These are phyloP conservation scores for Kazachstania viticola DNA, from an alignment of 805 yeast species.

Conservation along the genomic window DNA sequence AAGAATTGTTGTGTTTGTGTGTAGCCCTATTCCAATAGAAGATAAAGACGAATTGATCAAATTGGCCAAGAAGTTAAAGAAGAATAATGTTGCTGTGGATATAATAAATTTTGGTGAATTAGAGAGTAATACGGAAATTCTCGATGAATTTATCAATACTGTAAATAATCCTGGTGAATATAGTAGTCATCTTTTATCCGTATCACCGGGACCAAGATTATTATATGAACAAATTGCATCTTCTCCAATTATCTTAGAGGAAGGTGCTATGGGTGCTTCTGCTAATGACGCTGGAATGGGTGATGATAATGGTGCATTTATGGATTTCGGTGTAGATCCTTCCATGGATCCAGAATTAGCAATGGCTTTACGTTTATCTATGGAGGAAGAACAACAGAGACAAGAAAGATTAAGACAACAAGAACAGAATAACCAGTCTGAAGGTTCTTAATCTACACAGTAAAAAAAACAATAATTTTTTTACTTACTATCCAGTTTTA, in stretches of 20 bases:
- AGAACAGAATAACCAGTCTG: conserved; percentile 5
- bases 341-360: conserved; percentile 96
- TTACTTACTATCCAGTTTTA: too few relatives aligned
- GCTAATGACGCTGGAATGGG: conserved; percentile 30
- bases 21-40: conserved; percentile 51
- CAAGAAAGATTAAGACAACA: conserved; percentile 59
- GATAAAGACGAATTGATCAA: conserved; percentile 68
- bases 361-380: conserved; percentile 82
- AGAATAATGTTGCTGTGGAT: conserved; percentile 84
- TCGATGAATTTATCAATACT: conserved; percentile 64
- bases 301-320: conserved; percentile 31
- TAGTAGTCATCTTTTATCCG: conserved; percentile 69
- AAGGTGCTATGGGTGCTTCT: conserved; percentile 34
- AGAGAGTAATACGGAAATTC: conserved; percentile 56
- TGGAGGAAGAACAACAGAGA: conserved; percentile 89
- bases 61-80: conserved; percentile 85
- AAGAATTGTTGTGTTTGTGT: conserved; percentile 81
- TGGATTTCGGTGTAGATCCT: conserved; percentile 71
- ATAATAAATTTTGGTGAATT: conserved; percentile 89
- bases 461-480: background rate
- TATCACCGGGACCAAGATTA: conserved; percentile 80
- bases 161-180: conserved; percentile 56
- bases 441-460: conserved; percentile 2
- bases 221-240: conserved; percentile 71
- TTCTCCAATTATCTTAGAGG: conserved; percentile 66